Conservation (phyloP, 2,329 filamentous ascomycete species). For the Aspergillus clavatus region DNA sequence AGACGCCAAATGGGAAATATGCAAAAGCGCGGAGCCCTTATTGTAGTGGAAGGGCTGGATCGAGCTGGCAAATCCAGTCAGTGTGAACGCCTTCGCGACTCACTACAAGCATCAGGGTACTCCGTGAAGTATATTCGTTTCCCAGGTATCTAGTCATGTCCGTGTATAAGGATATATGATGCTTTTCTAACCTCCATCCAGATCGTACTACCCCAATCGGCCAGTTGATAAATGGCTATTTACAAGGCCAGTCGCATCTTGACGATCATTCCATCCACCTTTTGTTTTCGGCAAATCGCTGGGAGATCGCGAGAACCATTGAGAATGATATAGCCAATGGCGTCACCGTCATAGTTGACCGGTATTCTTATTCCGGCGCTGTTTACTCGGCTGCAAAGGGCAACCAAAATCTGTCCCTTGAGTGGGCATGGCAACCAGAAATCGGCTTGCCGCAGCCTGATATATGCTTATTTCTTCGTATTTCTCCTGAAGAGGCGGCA, state of each 20-base stretch:
- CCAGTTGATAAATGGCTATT: conserved; percentile 78
- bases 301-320: conserved; percentile 58
- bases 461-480: conserved; percentile 78
- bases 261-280: conserved; percentile 89
- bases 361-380: conserved; percentile 92
- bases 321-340: conserved; percentile 55
- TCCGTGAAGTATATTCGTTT: conserved; percentile 59
- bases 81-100: conserved; percentile 61
- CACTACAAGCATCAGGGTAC: conserved; percentile 48
- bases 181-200: conserved; percentile 32
- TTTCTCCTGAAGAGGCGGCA: conserved; percentile 67
- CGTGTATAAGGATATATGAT: not conserved
- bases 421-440: conserved; percentile 82
- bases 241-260: conserved; percentile 66
- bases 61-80: conserved; percentile 90
- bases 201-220: conserved; percentile 81
- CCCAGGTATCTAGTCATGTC: conserved; percentile 48
- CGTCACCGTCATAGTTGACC: conserved; percentile 75
- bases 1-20: conserved; percentile 12
- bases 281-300: conserved; percentile 84
- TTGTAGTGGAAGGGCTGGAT: conserved; percentile 85
- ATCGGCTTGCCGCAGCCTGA: conserved; percentile 83
- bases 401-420: conserved; percentile 62
- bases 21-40: conserved; percentile 60
- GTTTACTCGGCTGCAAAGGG: conserved; percentile 89